Percentiles rank a stretch among this genome's conserved stretches.
These are phyloP conservation scores for Pichia sp. DNA, from an alignment of 1,139 yeast species.

Conservation along the genomic window DNA sequence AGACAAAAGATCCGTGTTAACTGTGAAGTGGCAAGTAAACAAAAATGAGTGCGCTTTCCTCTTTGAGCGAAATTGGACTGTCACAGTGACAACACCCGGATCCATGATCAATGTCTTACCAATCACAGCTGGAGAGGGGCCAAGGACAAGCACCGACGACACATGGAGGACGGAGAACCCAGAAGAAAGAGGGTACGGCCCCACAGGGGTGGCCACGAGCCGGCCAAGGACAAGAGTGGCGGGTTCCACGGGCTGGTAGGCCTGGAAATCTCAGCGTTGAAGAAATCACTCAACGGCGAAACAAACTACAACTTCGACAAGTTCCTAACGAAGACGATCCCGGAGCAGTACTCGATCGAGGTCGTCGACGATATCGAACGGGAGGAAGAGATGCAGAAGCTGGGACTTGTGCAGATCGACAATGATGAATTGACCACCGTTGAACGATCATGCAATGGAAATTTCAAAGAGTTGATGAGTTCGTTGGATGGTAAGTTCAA, in stretches of 20 bases:
- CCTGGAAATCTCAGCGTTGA: conserved; percentile 9
- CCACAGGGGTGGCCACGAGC: not conserved
- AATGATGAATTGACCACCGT: conserved; percentile 7
- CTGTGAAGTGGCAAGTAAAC: too few relatives aligned
- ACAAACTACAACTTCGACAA: conserved; percentile 29
- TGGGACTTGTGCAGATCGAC: not conserved
- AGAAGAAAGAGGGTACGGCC: not conserved
- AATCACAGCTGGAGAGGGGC: too few relatives aligned
- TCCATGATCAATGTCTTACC: too few relatives aligned
- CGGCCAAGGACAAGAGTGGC: not conserved
- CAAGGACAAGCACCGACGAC: too few relatives aligned
- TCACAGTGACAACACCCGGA: too few relatives aligned
- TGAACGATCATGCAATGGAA: not conserved
- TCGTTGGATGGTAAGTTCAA: conserved; percentile 6
- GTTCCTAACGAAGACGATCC: conserved; percentile 24
- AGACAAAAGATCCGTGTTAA: too few relatives aligned
- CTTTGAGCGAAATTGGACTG: too few relatives aligned
- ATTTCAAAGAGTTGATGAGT: conserved; percentile 18
- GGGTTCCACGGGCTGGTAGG: conserved; percentile 11
- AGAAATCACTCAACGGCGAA: conserved; percentile 11
- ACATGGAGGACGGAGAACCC: not conserved
- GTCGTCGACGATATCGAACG: conserved; percentile 15
- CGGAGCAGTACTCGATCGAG: conserved; percentile 25
- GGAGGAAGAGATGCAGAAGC: conserved; percentile 3
- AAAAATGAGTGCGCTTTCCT: not conserved